Base-by-base conservation (phyloP, 352 stramenopile species). In the Phytophthora chlamydospora region DNA sequence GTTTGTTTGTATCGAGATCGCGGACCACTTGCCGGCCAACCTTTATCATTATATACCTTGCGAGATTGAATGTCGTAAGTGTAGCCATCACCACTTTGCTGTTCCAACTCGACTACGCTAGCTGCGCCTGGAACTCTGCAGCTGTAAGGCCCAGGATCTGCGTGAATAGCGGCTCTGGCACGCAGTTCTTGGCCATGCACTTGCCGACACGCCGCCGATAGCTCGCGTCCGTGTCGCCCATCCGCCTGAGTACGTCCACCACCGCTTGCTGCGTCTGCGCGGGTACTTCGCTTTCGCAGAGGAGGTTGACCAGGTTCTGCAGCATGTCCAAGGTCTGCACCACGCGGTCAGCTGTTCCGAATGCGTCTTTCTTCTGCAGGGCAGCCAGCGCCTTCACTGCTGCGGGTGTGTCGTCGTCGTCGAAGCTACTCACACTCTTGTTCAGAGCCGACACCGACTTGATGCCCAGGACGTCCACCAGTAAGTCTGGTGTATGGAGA, bases 271-370 rank as follows among this genome's bases (percentile, higher is more conserved):
- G 62, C 13, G 72, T 42, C 45, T 72, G 66, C 3, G 39, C 33
- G 11, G 64, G 62, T 4, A 68, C 51, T 16, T 64, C 44, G 11
- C 44, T 32, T 40, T 78, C 66, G 10, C 27, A 7, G 13, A 80
- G 52, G 11, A 81, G 62, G 11, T 66, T 62, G 8, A 76, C 39
- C 9, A 91, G 63, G n/a, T 71, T 66, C 31, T 84, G 56, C 10
- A 88, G 46, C 62, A 89, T 68, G 9, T 70, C 66, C n/a, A 91
- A 58, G 5, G 73, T 78, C 59, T 91, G 80, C 12, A 82, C 57
- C 12, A 89, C 53, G 7, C 74, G 55, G n/a, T 60, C 67, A 0
- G 66, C 62, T n/a, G 54, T 61, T 1, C 38, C 52, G 40, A 55
- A 41, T 4, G 53, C 38, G 1, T 77, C 51, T 29, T 49, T 54